Percentiles rank a stretch among this genome's conserved stretches.
Evolutionary conservation across 78 protist genomes (phyloP).

Genomic region (Dictyostelium citrinum): DNA sequence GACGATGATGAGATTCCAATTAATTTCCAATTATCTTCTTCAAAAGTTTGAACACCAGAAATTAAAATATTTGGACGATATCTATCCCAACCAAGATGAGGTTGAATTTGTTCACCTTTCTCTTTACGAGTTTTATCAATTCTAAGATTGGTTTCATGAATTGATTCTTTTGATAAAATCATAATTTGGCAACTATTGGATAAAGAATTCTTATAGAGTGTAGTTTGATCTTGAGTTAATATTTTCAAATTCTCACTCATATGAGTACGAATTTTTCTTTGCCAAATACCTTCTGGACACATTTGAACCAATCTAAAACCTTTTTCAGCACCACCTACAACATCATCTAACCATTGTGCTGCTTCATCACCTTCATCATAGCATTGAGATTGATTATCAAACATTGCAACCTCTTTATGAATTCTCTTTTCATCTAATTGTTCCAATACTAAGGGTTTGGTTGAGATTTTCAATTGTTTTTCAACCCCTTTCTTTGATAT

Average conservation of each 20-base stretch:
- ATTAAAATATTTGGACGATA: constrained; percentile 46
- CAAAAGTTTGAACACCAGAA: neutral
- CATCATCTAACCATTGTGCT: neutral
- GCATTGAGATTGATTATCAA: neutral
- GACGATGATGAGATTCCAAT: neutral
- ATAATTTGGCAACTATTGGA: constrained; percentile 22
- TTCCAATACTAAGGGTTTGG: neutral
- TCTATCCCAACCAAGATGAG: neutral
- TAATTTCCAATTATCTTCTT: constrained; percentile 44
- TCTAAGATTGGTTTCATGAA: neutral
- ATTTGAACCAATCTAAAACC: constrained; percentile 16
- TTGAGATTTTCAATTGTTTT: neutral
- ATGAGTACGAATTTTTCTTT: neutral
- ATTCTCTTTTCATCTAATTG: neutral
- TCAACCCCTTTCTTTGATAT: neutral
- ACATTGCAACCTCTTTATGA: neutral
- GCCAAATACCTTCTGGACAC: neutral
- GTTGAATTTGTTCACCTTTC: constrained; percentile 4
- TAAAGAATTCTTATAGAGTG: neutral
- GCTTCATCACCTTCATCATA: constrained; percentile 43
- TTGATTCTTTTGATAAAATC: constrained; percentile 22
- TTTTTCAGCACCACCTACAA: neutral
- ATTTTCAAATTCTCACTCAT: neutral
- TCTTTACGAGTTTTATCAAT: constrained; percentile 1
- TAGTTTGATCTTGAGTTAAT: too few species aligned